phyloP scores from a whole-genome alignment of 2,329 filamentous ascomycete genomes.

The Akanthomyces dipterigenus region DNA sequence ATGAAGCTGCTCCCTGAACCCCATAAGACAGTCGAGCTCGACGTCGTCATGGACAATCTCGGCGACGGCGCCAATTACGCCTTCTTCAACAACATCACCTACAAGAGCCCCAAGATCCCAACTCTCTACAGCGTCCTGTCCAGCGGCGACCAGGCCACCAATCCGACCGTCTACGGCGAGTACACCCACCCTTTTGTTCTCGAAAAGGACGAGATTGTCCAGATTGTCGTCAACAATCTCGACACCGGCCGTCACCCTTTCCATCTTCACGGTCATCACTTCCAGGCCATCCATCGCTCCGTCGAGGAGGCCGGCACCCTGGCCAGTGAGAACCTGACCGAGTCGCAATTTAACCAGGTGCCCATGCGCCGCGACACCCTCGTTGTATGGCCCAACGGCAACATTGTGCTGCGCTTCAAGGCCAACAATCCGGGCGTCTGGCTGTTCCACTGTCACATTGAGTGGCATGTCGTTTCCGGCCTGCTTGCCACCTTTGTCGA shows the following conservation, averaged over 20 bases:
- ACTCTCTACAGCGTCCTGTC: constrained; percentile 71
- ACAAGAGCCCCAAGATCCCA: constrained; percentile 67
- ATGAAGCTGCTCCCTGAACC: constrained; percentile 53
- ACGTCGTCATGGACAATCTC: constrained; percentile 56
- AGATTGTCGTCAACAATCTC: constrained; percentile 70
- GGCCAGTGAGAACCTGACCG: constrained; percentile 36
- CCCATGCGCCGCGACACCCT: constrained; percentile 66
- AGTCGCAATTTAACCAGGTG: constrained; percentile 40
- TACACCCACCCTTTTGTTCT: constrained; percentile 63
- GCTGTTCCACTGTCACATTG: constrained; percentile 76
- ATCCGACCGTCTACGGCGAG: constrained; percentile 58
- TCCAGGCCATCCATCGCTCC: constrained; percentile 60
- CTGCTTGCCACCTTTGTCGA: constrained; percentile 59
- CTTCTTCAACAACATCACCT: constrained; percentile 74
- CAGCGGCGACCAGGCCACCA: constrained; percentile 49
- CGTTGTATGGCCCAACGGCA: constrained; percentile 57
- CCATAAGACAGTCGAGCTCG: constrained; percentile 56
- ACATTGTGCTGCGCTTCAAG: constrained; percentile 61
- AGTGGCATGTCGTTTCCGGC: constrained; percentile 68
- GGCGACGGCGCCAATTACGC: constrained; percentile 54
- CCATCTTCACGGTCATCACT: constrained; percentile 71
- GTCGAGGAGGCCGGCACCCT: constrained; percentile 52
- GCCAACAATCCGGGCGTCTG: constrained; percentile 64
- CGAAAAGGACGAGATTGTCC: constrained; percentile 58
- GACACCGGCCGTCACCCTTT: constrained; percentile 68